These are phyloP conservation scores for Claviceps fusiformis DNA, from an alignment of 2,329 filamentous ascomycete species.

Conservation along the genomic window DNA sequence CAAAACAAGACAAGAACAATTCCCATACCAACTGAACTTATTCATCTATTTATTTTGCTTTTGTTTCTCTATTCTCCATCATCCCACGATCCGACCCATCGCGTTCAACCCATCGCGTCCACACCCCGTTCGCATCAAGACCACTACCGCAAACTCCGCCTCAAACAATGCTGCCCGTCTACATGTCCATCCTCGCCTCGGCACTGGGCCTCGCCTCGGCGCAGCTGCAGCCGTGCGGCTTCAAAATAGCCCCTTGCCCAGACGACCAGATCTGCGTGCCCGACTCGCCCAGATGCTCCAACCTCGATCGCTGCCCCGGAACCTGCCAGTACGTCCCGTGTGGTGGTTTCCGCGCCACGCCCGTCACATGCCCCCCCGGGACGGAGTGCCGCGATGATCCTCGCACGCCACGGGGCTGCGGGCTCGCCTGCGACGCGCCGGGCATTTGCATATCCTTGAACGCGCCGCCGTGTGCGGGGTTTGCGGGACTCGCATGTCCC, in stretches of 20 bases:
- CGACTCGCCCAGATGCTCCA: slow-evolving; percentile 9
- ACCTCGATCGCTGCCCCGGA: slow-evolving; percentile 16
- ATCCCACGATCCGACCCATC: background rate
- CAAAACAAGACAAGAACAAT: background rate
- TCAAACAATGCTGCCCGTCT: slow-evolving; percentile 12
- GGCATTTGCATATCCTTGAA: slow-evolving; percentile 20
- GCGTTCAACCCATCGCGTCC: background rate
- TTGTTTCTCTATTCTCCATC: background rate
- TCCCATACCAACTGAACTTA: background rate
- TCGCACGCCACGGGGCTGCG: slow-evolving; percentile 15
- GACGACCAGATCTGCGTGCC: slow-evolving; percentile 14
- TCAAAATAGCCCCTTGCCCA: slow-evolving; percentile 17
- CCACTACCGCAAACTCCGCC: background rate
- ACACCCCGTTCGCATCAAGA: background rate
- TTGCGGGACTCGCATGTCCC: slow-evolving; percentile 15
- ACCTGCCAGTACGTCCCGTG: slow-evolving; percentile 19
- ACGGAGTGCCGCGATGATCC: slow-evolving; percentile 21
- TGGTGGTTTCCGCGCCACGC: slow-evolving; percentile 16
- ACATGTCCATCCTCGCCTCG: slow-evolving; percentile 11
- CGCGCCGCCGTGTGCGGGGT: slow-evolving; percentile 12
- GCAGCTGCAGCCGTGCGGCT: slow-evolving; percentile 13
- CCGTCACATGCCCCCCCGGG: slow-evolving; percentile 13
- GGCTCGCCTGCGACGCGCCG: slow-evolving; percentile 21
- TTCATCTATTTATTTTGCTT: background rate
- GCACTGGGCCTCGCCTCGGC: slow-evolving; percentile 7